A percentile compares a stretch with the other conserved stretches of the same genome.
Conservation (phyloP, 495 filamentous ascomycete genomes). For the Penicillium paxilli region DNA sequence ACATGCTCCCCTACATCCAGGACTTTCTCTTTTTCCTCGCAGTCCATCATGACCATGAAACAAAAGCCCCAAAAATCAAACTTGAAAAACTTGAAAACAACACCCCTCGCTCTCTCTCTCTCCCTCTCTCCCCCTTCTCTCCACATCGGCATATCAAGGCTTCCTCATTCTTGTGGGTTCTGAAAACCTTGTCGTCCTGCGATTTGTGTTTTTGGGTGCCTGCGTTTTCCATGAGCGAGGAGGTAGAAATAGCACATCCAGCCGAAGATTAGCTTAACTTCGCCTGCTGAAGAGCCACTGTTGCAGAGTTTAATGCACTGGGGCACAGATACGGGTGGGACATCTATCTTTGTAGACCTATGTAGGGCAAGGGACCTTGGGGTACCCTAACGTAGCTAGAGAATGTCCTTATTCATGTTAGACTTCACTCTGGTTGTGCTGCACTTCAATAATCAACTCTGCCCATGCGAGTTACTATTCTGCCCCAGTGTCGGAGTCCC, state of each 20-base stretch:
- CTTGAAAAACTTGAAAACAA: constrained; percentile 7
- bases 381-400: no score
- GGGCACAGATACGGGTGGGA: constrained; percentile 97
- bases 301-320: constrained; percentile 65
- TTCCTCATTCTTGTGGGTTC: constrained; percentile 35
- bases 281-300: constrained; percentile 89
- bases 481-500: no score
- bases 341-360: constrained; percentile 39
- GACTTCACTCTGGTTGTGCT: no score
- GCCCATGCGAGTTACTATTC: no score
- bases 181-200: constrained; percentile 16
- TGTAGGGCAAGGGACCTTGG: background rate
- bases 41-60: constrained; percentile 6
- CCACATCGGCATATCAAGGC: constrained; percentile 42
- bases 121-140: constrained; percentile 3
- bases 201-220: constrained; percentile 26
- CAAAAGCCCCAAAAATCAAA: constrained; percentile 9
- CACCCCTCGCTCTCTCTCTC: constrained; percentile 3
- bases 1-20: background rate
- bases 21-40: constrained; percentile 1
- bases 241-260: constrained; percentile 34
- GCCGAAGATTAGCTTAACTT: constrained; percentile 43
- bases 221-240: constrained; percentile 41
- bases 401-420: no score
- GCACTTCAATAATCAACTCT: no score